These are phyloP conservation scores for Wickerhamiella shivajii DNA, from an alignment of 805 yeast genomes.

Conservation along the genomic window DNA sequence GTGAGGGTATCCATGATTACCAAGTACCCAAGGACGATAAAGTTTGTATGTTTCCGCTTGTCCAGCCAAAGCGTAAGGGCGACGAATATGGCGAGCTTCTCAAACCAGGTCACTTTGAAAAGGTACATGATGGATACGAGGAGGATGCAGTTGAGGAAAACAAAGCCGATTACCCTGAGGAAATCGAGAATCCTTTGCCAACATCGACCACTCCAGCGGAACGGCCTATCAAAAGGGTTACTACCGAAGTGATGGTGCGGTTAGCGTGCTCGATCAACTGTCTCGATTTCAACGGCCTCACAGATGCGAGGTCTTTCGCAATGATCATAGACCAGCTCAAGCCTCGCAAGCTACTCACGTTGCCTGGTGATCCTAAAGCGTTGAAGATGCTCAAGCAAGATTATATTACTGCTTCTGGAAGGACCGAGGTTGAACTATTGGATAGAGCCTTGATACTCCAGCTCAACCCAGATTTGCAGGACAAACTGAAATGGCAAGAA, in stretches of 20 bases:
- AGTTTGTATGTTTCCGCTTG: conserved; percentile 64
- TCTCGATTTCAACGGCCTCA: conserved; percentile 71
- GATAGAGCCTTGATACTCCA: conserved; percentile 28
- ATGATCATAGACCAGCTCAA: conserved; percentile 65
- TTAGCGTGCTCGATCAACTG: conserved; percentile 59
- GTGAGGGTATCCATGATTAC: conserved; percentile 32
- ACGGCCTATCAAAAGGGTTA: conserved; percentile 34
- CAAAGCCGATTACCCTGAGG: too few relatives aligned
- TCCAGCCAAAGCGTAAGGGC: conserved; percentile 41
- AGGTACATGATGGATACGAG: conserved; percentile 7
- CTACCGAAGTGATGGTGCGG: conserved; percentile 26
- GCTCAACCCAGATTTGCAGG: conserved; percentile 48
- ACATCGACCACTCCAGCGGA: not conserved
- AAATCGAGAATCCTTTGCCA: too few relatives aligned
- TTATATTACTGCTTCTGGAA: conserved; percentile 8
- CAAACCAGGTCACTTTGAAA: conserved; percentile 31
- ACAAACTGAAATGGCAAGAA: conserved; percentile 66
- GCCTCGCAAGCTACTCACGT: conserved; percentile 55
- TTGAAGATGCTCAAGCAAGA: conserved; percentile 9
- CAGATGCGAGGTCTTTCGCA: conserved; percentile 67
- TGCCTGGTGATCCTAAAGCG: conserved; percentile 27
- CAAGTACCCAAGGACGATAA: conserved; percentile 35
- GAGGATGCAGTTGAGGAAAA: conserved; percentile 19
- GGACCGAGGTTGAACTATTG: conserved; percentile 11
- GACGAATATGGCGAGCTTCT: conserved; percentile 86